Conservation (phyloP, 2,329 filamentous ascomycete species). For the Aspergillus sp. region DNA sequence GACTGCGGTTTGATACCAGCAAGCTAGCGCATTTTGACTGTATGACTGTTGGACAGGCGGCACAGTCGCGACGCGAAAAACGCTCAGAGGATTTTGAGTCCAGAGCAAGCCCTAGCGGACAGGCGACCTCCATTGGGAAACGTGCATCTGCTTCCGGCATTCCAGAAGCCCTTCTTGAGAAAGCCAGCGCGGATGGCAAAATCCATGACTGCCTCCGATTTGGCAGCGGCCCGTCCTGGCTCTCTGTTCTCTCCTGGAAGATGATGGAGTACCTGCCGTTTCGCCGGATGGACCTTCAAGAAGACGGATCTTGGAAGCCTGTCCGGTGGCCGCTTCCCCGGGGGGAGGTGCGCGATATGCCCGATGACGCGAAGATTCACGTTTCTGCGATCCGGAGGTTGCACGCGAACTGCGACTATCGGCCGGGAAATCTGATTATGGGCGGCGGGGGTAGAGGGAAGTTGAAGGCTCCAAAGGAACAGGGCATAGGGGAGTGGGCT, state of each 20-base stretch:
- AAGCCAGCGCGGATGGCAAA: neutral
- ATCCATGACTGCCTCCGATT: neutral
- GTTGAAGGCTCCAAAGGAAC: neutral
- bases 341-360: slow-evolving; percentile 74
- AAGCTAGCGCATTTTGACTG: slow-evolving; percentile 25
- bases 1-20: slow-evolving; percentile 65
- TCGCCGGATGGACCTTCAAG: slow-evolving; percentile 71
- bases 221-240: slow-evolving; percentile 35
- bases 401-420: slow-evolving; percentile 62
- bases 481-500: neutral
- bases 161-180: neutral
- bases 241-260: slow-evolving; percentile 67
- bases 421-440: slow-evolving; percentile 73
- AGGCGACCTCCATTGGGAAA: no score
- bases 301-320: slow-evolving; percentile 62
- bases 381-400: slow-evolving; percentile 73
- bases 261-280: slow-evolving; percentile 78
- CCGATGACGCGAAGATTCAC: slow-evolving; percentile 68
- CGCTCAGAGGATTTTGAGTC: no score
- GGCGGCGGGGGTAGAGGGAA: slow-evolving; percentile 32
- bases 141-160: no score
- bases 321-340: slow-evolving; percentile 75
- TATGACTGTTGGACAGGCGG: no score
- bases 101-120: no score
- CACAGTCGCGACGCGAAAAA: no score